Conservation (phyloP, 2,329 filamentous ascomycete genomes). For the Delphinella strobiligena region DNA sequence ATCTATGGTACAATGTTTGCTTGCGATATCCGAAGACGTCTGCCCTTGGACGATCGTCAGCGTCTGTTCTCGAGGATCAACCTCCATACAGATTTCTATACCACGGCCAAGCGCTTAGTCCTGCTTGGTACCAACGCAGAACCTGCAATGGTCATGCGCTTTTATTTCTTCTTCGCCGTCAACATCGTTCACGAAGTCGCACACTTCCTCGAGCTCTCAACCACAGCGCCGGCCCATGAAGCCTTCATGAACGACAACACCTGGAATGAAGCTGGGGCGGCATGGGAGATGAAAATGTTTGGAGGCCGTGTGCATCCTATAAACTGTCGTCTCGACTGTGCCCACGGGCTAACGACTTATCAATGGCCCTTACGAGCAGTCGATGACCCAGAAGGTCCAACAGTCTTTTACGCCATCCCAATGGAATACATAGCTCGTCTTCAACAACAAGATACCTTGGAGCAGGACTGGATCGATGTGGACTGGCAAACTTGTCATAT, state of each 20-base stretch:
- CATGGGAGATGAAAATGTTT: no score
- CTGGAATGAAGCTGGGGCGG: slow-evolving; percentile 28
- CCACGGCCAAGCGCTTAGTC: slow-evolving; percentile 26
- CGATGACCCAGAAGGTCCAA: no score
- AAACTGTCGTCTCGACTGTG: no score
- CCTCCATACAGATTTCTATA: slow-evolving; percentile 28
- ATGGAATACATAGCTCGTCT: slow-evolving; percentile 27
- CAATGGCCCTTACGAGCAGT: no score
- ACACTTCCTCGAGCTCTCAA: slow-evolving; percentile 27
- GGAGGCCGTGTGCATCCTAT: no score
- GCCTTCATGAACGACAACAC: slow-evolving; percentile 25
- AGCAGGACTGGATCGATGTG: slow-evolving; percentile 14
- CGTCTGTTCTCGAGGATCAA: slow-evolving; percentile 26
- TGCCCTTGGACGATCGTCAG: slow-evolving; percentile 12
- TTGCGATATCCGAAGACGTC: slow-evolving; percentile 22
- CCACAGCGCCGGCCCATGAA: slow-evolving; percentile 12
- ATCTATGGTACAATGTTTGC: slow-evolving; percentile 25
- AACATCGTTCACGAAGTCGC: slow-evolving; percentile 27
- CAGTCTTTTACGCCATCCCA: slow-evolving; percentile 24
- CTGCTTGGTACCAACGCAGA: slow-evolving; percentile 21
- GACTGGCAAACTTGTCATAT: slow-evolving; percentile 22
- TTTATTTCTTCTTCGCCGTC: slow-evolving; percentile 27
- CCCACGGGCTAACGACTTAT: no score
- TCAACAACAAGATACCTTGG: slow-evolving; percentile 27
- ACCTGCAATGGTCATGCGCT: slow-evolving; percentile 27